Conservation (phyloP, 257 asterid species). For the Leptodermis oblonga region DNA sequence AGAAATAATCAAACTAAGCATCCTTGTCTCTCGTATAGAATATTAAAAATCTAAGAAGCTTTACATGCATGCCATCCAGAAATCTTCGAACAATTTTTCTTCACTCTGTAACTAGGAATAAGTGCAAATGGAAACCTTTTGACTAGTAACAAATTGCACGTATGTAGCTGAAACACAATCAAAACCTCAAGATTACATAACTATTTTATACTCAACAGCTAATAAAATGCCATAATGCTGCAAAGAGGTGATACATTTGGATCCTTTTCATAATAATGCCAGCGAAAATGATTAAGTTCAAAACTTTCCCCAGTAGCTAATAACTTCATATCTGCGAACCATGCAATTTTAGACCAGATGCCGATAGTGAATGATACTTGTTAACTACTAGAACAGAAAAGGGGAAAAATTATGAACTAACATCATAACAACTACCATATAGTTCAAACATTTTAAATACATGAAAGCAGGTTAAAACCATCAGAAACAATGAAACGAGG, state of each 20-base stretch:
- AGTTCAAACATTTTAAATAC: background rate
- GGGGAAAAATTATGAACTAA: background rate
- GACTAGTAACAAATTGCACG: background rate
- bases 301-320: background rate
- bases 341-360: background rate
- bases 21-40: background rate
- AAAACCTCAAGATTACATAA: background rate
- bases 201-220: background rate
- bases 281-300: background rate
- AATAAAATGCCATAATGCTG: background rate
- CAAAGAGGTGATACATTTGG: background rate
- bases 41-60: background rate
- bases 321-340: no score
- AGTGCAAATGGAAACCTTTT: background rate
- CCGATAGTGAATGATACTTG: background rate
- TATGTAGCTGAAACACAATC: background rate
- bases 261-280: background rate
- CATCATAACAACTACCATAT: background rate
- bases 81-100: no score
- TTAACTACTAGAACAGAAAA: background rate
- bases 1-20: conserved; percentile 4
- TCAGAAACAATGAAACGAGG: background rate
- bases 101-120: background rate
- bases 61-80: background rate
- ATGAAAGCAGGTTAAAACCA: background rate